These are phyloP conservation scores for Lactarius sanguifluus DNA, from an alignment of 768 basidiomycete species.

Conservation along the genomic window DNA sequence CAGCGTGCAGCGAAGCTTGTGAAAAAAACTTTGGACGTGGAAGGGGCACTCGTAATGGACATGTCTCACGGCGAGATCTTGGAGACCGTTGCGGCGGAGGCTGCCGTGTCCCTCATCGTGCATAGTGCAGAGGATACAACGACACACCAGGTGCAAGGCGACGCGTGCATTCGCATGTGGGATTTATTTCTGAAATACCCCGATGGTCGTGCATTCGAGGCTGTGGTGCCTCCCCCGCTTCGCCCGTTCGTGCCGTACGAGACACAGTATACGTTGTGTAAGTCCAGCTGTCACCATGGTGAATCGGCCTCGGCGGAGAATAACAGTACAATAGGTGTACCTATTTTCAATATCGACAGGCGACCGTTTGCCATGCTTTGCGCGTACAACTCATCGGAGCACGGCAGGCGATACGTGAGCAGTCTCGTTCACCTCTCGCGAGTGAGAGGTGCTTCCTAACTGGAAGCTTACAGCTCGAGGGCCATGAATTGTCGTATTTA, in stretches of 20 bases:
- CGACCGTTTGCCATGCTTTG: conserved; percentile 88
- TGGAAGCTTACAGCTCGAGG: conserved; percentile 60
- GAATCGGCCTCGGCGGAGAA: conserved; percentile 4
- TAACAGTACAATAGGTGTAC: conserved; percentile 58
- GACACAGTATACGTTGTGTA: conserved; percentile 87
- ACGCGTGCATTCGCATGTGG: conserved; percentile 74
- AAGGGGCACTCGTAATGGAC: conserved; percentile 90
- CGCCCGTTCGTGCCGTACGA: conserved; percentile 76
- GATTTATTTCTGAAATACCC: conserved; percentile 77
- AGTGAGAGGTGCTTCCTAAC: conserved; percentile 2
- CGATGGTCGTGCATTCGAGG: conserved; percentile 86
- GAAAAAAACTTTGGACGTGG: conserved; percentile 85
- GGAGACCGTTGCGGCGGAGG: conserved; percentile 63
- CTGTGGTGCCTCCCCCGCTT: conserved; percentile 80
- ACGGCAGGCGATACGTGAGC: conserved; percentile 76
- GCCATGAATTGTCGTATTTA: conserved; percentile 87
- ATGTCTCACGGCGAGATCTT: conserved; percentile 87
- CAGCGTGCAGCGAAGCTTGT: conserved; percentile 88
- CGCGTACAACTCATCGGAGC: conserved; percentile 84
- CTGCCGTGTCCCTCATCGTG: conserved; percentile 64
- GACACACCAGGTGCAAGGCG: conserved; percentile 55
- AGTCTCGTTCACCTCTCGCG: conserved; percentile 30
- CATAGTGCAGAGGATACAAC: conserved; percentile 65
- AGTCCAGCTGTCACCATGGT: conserved; percentile 33
- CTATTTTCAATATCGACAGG: conserved; percentile 91